Conservation (phyloP, 2,329 filamentous ascomycete genomes). For the Aspergillus pseudoviridinutans region DNA sequence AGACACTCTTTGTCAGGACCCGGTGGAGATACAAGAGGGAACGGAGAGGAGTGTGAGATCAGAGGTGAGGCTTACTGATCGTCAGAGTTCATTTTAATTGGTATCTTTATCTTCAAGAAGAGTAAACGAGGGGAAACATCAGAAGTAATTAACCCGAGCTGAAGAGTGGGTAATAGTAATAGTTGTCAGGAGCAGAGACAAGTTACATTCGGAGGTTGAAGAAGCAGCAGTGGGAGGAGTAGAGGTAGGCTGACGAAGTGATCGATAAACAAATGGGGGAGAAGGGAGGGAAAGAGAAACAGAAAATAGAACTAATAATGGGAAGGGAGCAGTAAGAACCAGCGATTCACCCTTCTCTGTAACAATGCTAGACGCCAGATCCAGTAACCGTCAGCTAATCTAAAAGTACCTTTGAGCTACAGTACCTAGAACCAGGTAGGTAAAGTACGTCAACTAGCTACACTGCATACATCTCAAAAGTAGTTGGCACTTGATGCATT, state of each 20-base stretch:
- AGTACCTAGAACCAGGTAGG: neutral
- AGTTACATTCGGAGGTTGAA: conserved; percentile 21
- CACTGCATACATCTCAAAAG: neutral
- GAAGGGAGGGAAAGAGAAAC: conserved; percentile 1
- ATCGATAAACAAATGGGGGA: conserved; percentile 1
- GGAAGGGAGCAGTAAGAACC: too few species aligned
- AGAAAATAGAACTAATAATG: conserved; percentile 6
- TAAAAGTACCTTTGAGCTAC: neutral
- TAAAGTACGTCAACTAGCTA: neutral
- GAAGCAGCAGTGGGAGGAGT: neutral
- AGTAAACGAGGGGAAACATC: neutral
- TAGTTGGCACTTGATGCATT: neutral
- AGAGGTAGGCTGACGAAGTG: neutral
- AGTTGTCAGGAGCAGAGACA: conserved; percentile 1
- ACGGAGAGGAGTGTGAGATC: conserved; percentile 9
- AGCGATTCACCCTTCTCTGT: neutral
- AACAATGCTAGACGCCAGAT: neutral
- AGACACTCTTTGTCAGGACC: conserved; percentile 16
- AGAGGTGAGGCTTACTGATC: conserved; percentile 16
- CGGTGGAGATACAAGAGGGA: conserved; percentile 6
- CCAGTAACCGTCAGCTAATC: neutral
- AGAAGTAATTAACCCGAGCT: neutral
- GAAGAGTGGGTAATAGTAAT: neutral
- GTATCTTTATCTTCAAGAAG: neutral
- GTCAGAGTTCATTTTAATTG: conserved; percentile 17